A percentile compares a stretch with the other conserved stretches of the same genome.
phyloP scores from a whole-genome alignment of 2,329 filamentous ascomycete genomes.

The Aspergillus piperis region DNA sequence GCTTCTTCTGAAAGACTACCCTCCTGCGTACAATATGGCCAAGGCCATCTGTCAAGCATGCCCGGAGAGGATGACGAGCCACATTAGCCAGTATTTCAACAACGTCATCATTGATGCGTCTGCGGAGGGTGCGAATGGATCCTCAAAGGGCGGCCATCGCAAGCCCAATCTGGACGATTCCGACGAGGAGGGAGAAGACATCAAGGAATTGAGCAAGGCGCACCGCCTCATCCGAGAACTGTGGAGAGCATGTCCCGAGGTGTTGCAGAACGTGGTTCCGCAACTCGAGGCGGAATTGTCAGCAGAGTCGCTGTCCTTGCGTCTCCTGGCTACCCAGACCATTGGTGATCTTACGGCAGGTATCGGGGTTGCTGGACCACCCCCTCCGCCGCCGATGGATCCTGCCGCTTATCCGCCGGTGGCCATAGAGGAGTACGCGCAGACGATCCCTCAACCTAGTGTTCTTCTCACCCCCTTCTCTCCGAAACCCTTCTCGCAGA shows the following conservation, averaged over 20 bases:
- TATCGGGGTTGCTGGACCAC: constrained; percentile 86
- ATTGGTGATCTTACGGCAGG: constrained; percentile 93
- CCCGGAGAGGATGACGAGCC: constrained; percentile 90
- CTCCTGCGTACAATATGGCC: constrained; percentile 93
- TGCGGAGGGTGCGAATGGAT: constrained; percentile 56
- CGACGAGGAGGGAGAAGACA: constrained; percentile 75
- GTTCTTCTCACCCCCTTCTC: constrained; percentile 81
- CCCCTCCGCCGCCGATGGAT: constrained; percentile 70
- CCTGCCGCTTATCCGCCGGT: constrained; percentile 79
- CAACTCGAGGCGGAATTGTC: constrained; percentile 90
- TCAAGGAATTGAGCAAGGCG: constrained; percentile 85
- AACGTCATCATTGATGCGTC: constrained; percentile 92
- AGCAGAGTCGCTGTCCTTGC: constrained; percentile 83
- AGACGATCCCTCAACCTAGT: constrained; percentile 55
- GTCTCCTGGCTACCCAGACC: constrained; percentile 86
- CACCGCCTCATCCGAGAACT: constrained; percentile 87
- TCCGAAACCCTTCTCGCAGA: constrained; percentile 84
- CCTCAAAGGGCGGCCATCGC: constrained; percentile 43
- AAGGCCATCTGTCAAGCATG: constrained; percentile 88
- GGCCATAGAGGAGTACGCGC: constrained; percentile 47
- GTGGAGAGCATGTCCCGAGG: constrained; percentile 86
- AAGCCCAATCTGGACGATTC: constrained; percentile 59
- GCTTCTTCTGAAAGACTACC: constrained; percentile 81
- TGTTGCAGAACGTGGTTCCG: constrained; percentile 89
- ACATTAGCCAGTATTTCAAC: constrained; percentile 95